phyloP scores from a whole-genome alignment of 2,329 filamentous ascomycete species.

The Fonsecaea monophora region DNA sequence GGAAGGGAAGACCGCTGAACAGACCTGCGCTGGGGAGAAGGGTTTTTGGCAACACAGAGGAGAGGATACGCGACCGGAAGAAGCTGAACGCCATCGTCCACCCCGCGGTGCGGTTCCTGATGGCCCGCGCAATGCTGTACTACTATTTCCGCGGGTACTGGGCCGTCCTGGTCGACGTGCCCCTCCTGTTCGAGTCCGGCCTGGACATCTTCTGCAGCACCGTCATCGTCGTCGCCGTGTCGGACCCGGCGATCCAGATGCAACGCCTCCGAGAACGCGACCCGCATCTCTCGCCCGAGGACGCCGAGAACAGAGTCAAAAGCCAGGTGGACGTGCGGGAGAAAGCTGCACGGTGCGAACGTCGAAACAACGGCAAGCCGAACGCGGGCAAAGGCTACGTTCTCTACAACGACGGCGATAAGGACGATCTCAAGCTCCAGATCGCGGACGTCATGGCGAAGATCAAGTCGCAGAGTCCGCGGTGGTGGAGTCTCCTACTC shows the following conservation, averaged over 20 bases:
- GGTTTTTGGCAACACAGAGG: slow-evolving; percentile 81
- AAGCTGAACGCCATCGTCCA: slow-evolving; percentile 91
- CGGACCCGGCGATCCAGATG: slow-evolving; percentile 82
- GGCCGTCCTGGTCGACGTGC: slow-evolving; percentile 92
- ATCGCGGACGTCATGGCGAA: slow-evolving; percentile 70
- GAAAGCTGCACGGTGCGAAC: slow-evolving; percentile 78
- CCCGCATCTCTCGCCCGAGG: slow-evolving; percentile 77
- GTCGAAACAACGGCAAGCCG: slow-evolving; percentile 60
- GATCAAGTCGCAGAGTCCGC: slow-evolving; percentile 69
- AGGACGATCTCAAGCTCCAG: slow-evolving; percentile 71
- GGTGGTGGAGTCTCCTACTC: slow-evolving; percentile 82
- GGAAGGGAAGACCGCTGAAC: slow-evolving; percentile 77
- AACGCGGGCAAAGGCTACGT: slow-evolving; percentile 70
- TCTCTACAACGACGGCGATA: slow-evolving; percentile 86
- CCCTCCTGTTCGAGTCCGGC: slow-evolving; percentile 85
- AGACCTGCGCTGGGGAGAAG: slow-evolving; percentile 81
- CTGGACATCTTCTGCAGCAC: slow-evolving; percentile 86
- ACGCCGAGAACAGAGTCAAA: slow-evolving; percentile 82
- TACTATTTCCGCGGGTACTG: slow-evolving; percentile 78
- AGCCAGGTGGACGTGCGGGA: slow-evolving; percentile 86
- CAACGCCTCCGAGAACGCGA: slow-evolving; percentile 76
- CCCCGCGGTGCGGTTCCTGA: slow-evolving; percentile 82
- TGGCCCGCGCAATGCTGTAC: slow-evolving; percentile 75
- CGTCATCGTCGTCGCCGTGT: slow-evolving; percentile 85
- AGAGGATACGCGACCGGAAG: slow-evolving; percentile 72